Base-by-base conservation (phyloP, 257 asterid species). In the Vinca minor region DNA sequence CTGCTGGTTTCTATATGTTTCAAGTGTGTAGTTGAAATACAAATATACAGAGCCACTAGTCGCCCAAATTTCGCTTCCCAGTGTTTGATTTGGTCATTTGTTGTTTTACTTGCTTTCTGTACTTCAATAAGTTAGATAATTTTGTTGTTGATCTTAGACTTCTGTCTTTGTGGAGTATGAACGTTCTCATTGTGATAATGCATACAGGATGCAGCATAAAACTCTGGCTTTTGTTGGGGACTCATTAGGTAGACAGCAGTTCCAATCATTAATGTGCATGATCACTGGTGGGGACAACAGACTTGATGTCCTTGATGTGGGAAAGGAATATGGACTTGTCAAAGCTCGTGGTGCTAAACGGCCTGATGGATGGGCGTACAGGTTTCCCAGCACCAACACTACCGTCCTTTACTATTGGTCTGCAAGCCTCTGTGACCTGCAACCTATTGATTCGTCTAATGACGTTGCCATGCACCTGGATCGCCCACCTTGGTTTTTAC, bases 191-290 rank as follows among this genome's bases (percentile, higher is more conserved):
- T 62, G 38, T 65, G 62, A 50, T 45, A 29, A 61, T 61, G 67
- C 65, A 44, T 74, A 63, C 92, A 86, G 98, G 86, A 84, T 91
- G 98, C 69, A 63, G 67, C 79, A 83, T 74, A 88, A 86, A 79
- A 86, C 96, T 31, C 79, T 91, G 74, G 98, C 96, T 41, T 85
- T 88, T 71, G 69, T 91, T 45, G 98, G 96, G 59, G 98, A 91
- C 78, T 91, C 98, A 50, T 79, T 88, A 21, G 98, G 98, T 44
- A 81, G 98, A 62, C 94, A 91, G 79, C 98, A 91, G 76, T 91
- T 91, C 78, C 98, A 91, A 59, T 91, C 98, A 28, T 74, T 91
- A 53, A 91, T 91, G 98, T 91, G 98, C 85, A 86, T 91, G 96
- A 75, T 81, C 58, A 83, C 95, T 9, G 91, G 84, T 62, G 96